These are phyloP conservation scores for Vigna angularis DNA, from an alignment of 306 rosid species.

Conservation along the genomic window DNA sequence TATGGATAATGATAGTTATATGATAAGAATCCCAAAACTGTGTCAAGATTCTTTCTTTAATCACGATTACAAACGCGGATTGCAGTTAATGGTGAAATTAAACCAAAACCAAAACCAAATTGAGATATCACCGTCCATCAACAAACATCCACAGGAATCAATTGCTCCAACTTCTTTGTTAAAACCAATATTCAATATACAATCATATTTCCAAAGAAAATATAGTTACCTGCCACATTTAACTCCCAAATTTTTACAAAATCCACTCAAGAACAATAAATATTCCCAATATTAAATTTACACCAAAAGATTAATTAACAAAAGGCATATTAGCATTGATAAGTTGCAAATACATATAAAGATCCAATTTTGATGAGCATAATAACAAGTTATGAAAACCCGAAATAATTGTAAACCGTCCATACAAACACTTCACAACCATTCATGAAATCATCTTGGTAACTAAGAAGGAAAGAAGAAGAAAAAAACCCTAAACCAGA, in stretches of 20 bases:
- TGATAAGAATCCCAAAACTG: background rate
- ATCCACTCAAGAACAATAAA: background rate
- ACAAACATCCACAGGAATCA: background rate
- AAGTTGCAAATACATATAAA: background rate
- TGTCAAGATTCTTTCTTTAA: slow-evolving; percentile 12
- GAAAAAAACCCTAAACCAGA: slow-evolving; percentile 5
- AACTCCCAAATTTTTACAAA: slow-evolving; percentile 5
- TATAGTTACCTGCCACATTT: background rate
- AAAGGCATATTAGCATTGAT: background rate
- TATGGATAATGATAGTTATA: background rate
- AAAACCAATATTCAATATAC: background rate
- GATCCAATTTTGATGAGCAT: slow-evolving; percentile 23
- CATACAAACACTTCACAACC: slow-evolving; percentile 1
- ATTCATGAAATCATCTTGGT: background rate
- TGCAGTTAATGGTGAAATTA: background rate
- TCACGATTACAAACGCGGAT: background rate
- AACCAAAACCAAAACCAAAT: slow-evolving; percentile 15
- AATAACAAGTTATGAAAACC: slow-evolving; percentile 22
- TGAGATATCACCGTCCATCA: background rate
- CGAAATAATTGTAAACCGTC: background rate
- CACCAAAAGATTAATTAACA: background rate
- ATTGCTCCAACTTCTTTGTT: background rate
- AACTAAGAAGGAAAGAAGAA: background rate
- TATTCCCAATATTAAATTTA: background rate
- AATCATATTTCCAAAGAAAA: background rate